A percentile compares a stretch with the other conserved stretches of the same genome.
phyloP scores from a whole-genome alignment of 805 yeast species.

The Candida loeiensis region DNA sequence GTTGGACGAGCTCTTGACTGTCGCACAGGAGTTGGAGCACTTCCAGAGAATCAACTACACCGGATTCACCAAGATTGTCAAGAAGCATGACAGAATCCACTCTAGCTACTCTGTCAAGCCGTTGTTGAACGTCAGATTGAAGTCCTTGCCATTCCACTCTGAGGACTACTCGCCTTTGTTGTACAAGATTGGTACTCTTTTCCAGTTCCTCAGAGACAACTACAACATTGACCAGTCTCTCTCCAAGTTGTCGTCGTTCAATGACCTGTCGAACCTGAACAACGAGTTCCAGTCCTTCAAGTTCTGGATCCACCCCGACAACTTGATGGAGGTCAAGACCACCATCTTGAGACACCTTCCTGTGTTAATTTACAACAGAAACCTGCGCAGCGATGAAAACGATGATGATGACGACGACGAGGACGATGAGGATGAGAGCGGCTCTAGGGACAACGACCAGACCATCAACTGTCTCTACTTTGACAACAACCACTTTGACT shows the following conservation, averaged over 20 bases:
- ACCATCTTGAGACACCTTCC: conserved; percentile 90
- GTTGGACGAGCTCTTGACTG: conserved; percentile 68
- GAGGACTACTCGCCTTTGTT: conserved; percentile 93
- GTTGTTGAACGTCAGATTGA: conserved; percentile 79
- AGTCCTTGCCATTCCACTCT: conserved; percentile 83
- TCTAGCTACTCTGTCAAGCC: conserved; percentile 87
- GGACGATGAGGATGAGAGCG: conserved; percentile 28
- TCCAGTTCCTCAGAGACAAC: conserved; percentile 78
- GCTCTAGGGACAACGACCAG: conserved; percentile 44
- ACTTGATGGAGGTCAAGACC: conserved; percentile 96
- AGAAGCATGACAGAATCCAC: conserved; percentile 92
- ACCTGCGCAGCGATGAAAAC: conserved; percentile 45
- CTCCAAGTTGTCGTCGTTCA: conserved; percentile 47
- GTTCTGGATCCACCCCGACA: conserved; percentile 97
- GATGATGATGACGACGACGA: conserved; percentile 54
- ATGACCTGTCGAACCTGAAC: conserved; percentile 30
- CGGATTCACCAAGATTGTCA: conserved; percentile 90
- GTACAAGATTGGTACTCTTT: conserved; percentile 76
- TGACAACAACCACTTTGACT: conserved; percentile 77
- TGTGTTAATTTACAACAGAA: conserved; percentile 65
- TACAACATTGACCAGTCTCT: conserved; percentile 48
- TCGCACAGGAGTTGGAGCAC: conserved; percentile 82
- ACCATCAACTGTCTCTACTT: conserved; percentile 82
- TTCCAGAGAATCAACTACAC: conserved; percentile 92
- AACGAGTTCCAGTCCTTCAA: conserved; percentile 63